A percentile compares a stretch with the other conserved stretches of the same genome.
phyloP scores from a whole-genome alignment of 179 eudicot species.

The Amaranthus tricolor region DNA sequence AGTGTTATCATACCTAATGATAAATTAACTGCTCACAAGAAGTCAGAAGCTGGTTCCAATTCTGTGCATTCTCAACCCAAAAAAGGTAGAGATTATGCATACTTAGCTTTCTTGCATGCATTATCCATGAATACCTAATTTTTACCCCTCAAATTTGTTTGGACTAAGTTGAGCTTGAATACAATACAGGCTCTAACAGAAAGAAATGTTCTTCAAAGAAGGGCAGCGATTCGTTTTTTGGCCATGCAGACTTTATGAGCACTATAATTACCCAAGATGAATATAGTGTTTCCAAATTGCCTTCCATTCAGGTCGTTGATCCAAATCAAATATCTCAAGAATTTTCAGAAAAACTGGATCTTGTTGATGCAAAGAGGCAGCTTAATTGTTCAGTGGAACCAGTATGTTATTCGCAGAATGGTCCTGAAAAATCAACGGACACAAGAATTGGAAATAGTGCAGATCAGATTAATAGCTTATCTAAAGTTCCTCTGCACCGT shows the following conservation, averaged over 20 bases:
- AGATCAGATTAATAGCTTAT: constrained; percentile 13
- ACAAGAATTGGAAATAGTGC: constrained; percentile 15
- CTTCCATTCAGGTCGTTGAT: constrained; percentile 20
- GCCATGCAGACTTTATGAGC: constrained; percentile 58
- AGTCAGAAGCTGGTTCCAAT: constrained; percentile 19
- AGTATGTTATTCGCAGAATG: constrained; percentile 18
- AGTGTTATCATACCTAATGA: constrained; percentile 30
- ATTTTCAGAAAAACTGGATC: constrained; percentile 28
- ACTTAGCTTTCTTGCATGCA: not conserved
- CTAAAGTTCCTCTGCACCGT: constrained; percentile 19
- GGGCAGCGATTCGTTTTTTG: constrained; percentile 36
- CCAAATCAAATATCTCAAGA: constrained; percentile 29
- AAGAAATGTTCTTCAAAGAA: constrained; percentile 35
- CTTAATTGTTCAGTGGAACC: constrained; percentile 23
- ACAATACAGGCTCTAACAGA: constrained; percentile 47
- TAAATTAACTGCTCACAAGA: constrained; percentile 28
- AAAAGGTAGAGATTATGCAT: constrained; percentile 21
- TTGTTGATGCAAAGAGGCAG: constrained; percentile 23
- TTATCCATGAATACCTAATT: not conserved
- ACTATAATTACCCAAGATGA: constrained; percentile 66
- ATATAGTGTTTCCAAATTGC: constrained; percentile 51
- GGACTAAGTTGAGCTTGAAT: constrained; percentile 23
- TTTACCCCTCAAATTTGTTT: not conserved
- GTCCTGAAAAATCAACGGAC: constrained; percentile 22
- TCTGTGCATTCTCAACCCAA: constrained; percentile 20